A percentile compares a stretch with the other conserved stretches of the same genome.
phyloP scores from a whole-genome alignment of 2,329 filamentous ascomycete genomes.

The Epichloe sibirici region DNA sequence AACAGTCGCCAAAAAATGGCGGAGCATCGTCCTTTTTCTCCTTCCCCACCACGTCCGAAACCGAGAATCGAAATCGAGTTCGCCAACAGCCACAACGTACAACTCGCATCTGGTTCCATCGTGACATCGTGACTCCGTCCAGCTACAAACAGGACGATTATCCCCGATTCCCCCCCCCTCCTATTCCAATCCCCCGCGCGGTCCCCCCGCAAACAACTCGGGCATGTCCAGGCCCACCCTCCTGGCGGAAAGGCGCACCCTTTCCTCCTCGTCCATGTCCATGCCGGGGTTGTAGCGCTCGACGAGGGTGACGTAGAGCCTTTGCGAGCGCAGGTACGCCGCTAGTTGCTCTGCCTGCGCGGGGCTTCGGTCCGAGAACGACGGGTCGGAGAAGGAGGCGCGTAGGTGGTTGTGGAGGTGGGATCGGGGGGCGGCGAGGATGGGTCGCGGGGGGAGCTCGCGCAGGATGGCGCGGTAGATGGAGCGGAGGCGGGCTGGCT shows the following conservation, averaged over 20 bases:
- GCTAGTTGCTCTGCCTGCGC: constrained; percentile 59
- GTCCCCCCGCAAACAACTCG: constrained; percentile 33
- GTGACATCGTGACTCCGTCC: neutral
- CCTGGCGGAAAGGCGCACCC: constrained; percentile 70
- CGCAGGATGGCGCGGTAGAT: constrained; percentile 83
- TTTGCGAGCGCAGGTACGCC: constrained; percentile 73
- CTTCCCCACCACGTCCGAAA: too few species aligned
- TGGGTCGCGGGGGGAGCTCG: constrained; percentile 64
- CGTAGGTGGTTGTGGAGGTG: constrained; percentile 25
- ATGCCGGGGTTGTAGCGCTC: constrained; percentile 93
- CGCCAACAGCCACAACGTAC: too few species aligned
- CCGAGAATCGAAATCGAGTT: too few species aligned
- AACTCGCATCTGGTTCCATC: neutral
- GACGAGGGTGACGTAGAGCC: constrained; percentile 66
- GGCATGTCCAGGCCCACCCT: constrained; percentile 87
- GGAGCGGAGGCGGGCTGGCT: constrained; percentile 45
- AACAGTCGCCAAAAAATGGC: too few species aligned
- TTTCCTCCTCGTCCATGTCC: constrained; percentile 75
- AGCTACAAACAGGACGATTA: too few species aligned
- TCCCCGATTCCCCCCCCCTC: too few species aligned
- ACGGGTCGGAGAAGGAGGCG: constrained; percentile 17
- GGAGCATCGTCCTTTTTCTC: too few species aligned
- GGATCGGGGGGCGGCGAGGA: constrained; percentile 45
- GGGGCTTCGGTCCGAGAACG: constrained; percentile 10
- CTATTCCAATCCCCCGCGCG: neutral